phyloP scores from a whole-genome alignment of 2,329 filamentous ascomycete genomes.

The Aspergillus chevalieri region DNA sequence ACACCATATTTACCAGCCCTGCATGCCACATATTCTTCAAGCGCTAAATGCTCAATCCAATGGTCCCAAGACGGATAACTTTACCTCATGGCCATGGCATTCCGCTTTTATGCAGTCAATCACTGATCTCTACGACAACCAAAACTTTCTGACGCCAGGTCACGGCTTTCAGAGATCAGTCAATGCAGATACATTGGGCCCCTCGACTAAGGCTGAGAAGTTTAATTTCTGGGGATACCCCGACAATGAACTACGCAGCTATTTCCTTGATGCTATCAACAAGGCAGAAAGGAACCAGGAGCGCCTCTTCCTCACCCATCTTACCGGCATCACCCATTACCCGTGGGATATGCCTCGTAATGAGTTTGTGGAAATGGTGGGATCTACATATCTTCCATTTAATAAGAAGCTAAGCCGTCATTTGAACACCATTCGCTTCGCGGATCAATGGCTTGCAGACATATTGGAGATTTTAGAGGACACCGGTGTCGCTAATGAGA shows the following conservation, averaged over 20 bases:
- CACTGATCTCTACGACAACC: slow-evolving; percentile 23
- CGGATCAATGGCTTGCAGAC: slow-evolving; percentile 25
- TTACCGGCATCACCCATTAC: slow-evolving; percentile 32
- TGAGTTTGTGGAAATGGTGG: not conserved
- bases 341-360: slow-evolving; percentile 16
- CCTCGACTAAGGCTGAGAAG: slow-evolving; percentile 10
- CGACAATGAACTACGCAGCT: slow-evolving; percentile 25
- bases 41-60: slow-evolving; percentile 14
- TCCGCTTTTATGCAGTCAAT: slow-evolving; percentile 24
- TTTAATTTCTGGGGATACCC: slow-evolving; percentile 30
- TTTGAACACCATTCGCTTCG: slow-evolving; percentile 26
- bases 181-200: slow-evolving; percentile 12
- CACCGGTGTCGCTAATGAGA: slow-evolving; percentile 26
- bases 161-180: slow-evolving; percentile 19
- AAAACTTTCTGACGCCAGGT: slow-evolving; percentile 16
- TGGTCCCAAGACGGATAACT: slow-evolving; percentile 14
- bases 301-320: slow-evolving; percentile 28
- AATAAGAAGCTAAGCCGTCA: slow-evolving; percentile 23
- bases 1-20: slow-evolving; percentile 40
- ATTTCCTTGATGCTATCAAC: slow-evolving; percentile 28
- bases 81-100: slow-evolving; percentile 21
- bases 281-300: slow-evolving; percentile 24
- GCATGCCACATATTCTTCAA: slow-evolving; percentile 31
- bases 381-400: not conserved
- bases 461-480: slow-evolving; percentile 27